Evolutionary conservation across 805 yeast species (phyloP).

Genomic region (Clavispora asparagi): DNA sequence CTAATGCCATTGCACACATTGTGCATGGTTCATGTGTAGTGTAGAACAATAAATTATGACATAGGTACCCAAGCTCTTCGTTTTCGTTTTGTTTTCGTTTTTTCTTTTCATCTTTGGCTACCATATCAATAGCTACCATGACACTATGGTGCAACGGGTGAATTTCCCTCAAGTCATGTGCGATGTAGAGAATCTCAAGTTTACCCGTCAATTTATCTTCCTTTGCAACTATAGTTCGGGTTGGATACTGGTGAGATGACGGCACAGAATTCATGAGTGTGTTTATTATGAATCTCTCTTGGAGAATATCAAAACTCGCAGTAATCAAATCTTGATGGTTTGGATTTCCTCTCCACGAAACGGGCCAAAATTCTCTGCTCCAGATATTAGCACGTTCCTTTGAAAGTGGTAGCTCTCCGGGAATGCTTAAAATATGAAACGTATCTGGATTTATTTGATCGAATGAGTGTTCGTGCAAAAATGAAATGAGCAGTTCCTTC

Average conservation of each 20-base stretch:
- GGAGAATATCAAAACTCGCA: slow-evolving; percentile 42
- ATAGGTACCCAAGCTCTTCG: slow-evolving; percentile 48
- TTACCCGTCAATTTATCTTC: slow-evolving; percentile 33
- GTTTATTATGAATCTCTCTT: slow-evolving; percentile 28
- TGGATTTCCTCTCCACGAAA: slow-evolving; percentile 92
- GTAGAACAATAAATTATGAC: slow-evolving; percentile 71
- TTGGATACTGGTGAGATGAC: slow-evolving; percentile 28
- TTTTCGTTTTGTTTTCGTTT: slow-evolving; percentile 24
- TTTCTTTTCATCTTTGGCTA: slow-evolving; percentile 51
- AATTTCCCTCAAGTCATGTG: slow-evolving; percentile 33
- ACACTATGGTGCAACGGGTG: slow-evolving; percentile 70
- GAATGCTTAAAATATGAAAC: slow-evolving; percentile 36
- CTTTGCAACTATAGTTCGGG: slow-evolving; percentile 61
- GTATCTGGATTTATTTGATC: background rate
- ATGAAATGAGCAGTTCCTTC: slow-evolving; percentile 17
- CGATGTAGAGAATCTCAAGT: slow-evolving; percentile 28
- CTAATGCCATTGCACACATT: slow-evolving; percentile 94
- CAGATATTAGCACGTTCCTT: slow-evolving; percentile 63
- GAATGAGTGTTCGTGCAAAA: slow-evolving; percentile 7
- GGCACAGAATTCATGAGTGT: slow-evolving; percentile 6
- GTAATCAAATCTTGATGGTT: slow-evolving; percentile 62
- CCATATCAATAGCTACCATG: slow-evolving; percentile 61
- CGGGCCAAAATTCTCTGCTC: slow-evolving; percentile 76
- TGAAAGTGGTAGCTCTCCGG: slow-evolving; percentile 61
- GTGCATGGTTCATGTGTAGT: slow-evolving; percentile 95